Percentiles rank a stretch among this genome's conserved stretches.
phyloP scores from a whole-genome alignment of 2,329 filamentous ascomycete species.

The Fusarium camptoceras region DNA sequence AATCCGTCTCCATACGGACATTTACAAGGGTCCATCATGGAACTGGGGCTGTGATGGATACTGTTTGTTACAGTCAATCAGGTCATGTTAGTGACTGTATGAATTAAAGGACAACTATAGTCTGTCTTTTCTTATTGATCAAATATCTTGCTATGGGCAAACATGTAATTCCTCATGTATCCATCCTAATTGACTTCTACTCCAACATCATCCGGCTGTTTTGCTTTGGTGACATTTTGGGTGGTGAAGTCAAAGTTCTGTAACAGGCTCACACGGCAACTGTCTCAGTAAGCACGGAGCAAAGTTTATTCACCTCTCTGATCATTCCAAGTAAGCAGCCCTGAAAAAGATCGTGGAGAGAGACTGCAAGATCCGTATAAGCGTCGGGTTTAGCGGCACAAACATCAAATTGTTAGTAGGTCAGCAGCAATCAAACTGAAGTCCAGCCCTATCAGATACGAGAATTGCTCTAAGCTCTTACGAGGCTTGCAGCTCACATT shows the following conservation, averaged over 20 bases:
- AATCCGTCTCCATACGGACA: not conserved
- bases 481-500: not conserved
- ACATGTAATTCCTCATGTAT: no score
- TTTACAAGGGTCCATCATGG: not conserved
- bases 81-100: not conserved
- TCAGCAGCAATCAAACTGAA: not conserved
- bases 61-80: not conserved
- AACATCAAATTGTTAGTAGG: not conserved
- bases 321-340: not conserved
- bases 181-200: no score
- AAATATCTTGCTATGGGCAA: no score
- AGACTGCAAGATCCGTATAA: constrained; percentile 1
- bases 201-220: no score
- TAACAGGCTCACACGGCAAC: not conserved
- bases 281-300: constrained; percentile 9
- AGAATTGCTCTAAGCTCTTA: not conserved
- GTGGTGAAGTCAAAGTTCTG: not conserved
- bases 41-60: not conserved
- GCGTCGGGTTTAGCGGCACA: not conserved
- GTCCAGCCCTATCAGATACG: not conserved
- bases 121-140: not conserved
- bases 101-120: not conserved
- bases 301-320: constrained; percentile 7
- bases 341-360: not conserved
- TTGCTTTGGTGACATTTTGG: no score